phyloP scores from a whole-genome alignment of 2,329 filamentous ascomycete genomes.

The Talaromyces sp. region DNA sequence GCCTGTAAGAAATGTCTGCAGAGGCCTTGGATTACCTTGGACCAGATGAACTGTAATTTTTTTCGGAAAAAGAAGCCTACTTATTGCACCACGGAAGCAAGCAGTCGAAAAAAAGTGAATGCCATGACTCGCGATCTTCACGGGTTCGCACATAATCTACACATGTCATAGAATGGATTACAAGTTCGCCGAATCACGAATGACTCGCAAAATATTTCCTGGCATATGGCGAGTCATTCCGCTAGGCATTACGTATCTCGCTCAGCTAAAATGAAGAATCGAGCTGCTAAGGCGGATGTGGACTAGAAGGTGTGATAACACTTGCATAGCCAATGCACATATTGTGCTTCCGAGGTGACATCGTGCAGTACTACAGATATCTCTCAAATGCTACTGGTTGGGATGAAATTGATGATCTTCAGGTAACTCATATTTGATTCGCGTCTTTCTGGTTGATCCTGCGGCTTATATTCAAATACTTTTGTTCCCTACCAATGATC shows the following conservation, averaged over 20 bases:
- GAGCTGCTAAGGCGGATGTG: not conserved
- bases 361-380: not conserved
- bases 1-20: not conserved
- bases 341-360: constrained; percentile 12
- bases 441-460: not conserved
- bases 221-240: not conserved
- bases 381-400: not conserved
- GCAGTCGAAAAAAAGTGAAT: not conserved
- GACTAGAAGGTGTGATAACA: constrained; percentile 5
- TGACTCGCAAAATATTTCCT: not conserved
- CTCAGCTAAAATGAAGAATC: not conserved
- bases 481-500: not conserved
- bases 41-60: too few relatives aligned
- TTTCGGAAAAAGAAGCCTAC: not conserved
- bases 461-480: not conserved
- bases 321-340: constrained; percentile 1
- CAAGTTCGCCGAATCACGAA: not conserved
- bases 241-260: not conserved
- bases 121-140: constrained; percentile 11
- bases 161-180: not conserved
- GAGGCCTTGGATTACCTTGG: too few relatives aligned
- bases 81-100: not conserved
- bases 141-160: constrained; percentile 3
- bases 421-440: not conserved
- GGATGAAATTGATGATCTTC: not conserved